A percentile compares a stretch with the other conserved stretches of the same genome.
Evolutionary conservation across 208 protist genomes (phyloP).

Genomic region (Strigomonas culicis): DNA sequence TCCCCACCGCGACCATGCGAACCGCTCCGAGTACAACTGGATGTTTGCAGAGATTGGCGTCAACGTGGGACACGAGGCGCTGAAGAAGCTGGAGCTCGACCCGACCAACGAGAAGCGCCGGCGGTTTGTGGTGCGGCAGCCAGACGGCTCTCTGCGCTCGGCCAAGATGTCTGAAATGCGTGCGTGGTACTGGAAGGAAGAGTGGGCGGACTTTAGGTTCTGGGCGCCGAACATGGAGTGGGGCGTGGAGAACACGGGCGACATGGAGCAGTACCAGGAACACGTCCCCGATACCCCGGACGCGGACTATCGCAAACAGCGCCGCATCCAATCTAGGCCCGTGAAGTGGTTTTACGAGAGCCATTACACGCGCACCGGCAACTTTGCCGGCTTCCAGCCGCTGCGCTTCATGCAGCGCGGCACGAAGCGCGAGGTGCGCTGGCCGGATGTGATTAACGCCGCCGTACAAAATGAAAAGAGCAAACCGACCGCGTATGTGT

Average conservation of each 20-base stretch:
- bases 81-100: conserved; percentile 92
- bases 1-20: conserved; percentile 87
- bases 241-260: conserved; percentile 90
- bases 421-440: conserved; percentile 85
- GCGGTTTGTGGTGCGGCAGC: conserved; percentile 90
- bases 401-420: conserved; percentile 91
- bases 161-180: conserved; percentile 96
- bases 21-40: conserved; percentile 93
- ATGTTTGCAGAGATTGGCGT: conserved; percentile 94
- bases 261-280: conserved; percentile 91
- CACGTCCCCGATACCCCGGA: conserved; percentile 90
- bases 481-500: conserved; percentile 81
- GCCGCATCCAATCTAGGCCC: conserved; percentile 85
- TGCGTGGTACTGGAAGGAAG: conserved; percentile 94
- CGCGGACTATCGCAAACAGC: conserved; percentile 87
- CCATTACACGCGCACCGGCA: conserved; percentile 90
- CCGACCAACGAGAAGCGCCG: conserved; percentile 92
- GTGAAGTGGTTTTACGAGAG: conserved; percentile 95
- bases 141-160: conserved; percentile 90
- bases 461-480: conserved; percentile 84
- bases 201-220: conserved; percentile 94
- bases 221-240: conserved; percentile 94
- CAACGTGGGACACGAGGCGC: conserved; percentile 90
- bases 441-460: conserved; percentile 89
- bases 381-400: conserved; percentile 88